A percentile compares a stretch with the other conserved stretches of the same genome.
Conservation (phyloP, 768 basidiomycete species). For the Candolleomyces aberdarensis region DNA sequence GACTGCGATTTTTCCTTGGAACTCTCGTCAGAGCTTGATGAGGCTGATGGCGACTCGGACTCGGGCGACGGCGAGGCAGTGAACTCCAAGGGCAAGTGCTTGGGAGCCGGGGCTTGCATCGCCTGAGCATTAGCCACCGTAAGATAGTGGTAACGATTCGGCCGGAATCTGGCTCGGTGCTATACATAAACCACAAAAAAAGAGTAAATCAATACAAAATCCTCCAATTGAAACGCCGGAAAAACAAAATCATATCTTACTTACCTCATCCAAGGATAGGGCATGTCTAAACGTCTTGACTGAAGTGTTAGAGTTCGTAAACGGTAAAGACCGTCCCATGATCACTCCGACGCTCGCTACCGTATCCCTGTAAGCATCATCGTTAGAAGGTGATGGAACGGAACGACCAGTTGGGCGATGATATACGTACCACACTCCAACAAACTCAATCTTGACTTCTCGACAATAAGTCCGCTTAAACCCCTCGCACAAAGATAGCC, state of each 20-base stretch:
- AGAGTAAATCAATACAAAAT: background rate
- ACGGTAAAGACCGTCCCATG: slow-evolving; percentile 59
- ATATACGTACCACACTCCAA: slow-evolving; percentile 67
- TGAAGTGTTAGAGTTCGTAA: slow-evolving; percentile 56
- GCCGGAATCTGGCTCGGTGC: slow-evolving; percentile 65
- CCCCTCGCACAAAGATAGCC: slow-evolving; percentile 48
- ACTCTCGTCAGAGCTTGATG: no score
- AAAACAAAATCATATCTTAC: slow-evolving; percentile 8
- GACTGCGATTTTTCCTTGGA: background rate
- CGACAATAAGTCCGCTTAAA: slow-evolving; percentile 75
- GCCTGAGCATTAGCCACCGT: slow-evolving; percentile 19
- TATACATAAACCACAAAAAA: slow-evolving; percentile 18
- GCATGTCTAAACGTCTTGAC: slow-evolving; percentile 78
- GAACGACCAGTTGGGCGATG: background rate
- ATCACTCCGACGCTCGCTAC: slow-evolving; percentile 73
- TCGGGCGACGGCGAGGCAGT: slow-evolving; percentile 1
- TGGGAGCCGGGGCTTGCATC: no score
- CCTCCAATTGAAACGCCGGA: background rate
- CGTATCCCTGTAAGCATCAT: slow-evolving; percentile 55
- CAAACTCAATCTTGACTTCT: slow-evolving; percentile 68
- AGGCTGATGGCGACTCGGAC: no score
- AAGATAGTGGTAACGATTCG: slow-evolving; percentile 58
- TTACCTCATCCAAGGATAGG: slow-evolving; percentile 71
- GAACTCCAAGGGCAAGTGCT: slow-evolving; percentile 13
- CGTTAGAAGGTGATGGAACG: background rate